Evolutionary conservation across 257 asterid genomes (phyloP).

Genomic region (Galeopsis tetrahit): DNA sequence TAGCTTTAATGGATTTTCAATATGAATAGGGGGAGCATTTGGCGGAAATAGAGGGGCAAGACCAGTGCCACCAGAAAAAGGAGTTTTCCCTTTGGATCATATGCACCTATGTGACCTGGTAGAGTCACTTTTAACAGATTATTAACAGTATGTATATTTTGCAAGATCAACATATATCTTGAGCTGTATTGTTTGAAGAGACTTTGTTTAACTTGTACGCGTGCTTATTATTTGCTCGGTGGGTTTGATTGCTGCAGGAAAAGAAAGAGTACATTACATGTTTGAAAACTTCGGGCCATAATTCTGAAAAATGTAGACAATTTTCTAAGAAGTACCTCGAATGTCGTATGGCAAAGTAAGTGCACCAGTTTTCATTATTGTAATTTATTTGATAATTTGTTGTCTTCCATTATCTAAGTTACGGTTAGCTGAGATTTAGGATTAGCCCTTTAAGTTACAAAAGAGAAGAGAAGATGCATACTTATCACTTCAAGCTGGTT

Average conservation of each 20-base stretch:
- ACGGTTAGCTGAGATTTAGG: neutral
- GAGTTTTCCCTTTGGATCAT: slow-evolving; percentile 94
- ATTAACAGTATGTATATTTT: neutral
- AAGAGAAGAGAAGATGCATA: neutral
- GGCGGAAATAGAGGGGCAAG: slow-evolving; percentile 98
- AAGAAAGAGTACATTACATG: slow-evolving; percentile 86
- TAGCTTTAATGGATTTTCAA: slow-evolving; percentile 8
- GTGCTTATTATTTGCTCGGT: slow-evolving; percentile 19
- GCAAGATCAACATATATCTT: slow-evolving; percentile 18
- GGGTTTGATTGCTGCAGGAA: slow-evolving; percentile 60
- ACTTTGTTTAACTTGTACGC: slow-evolving; percentile 14
- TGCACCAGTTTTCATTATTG: slow-evolving; percentile 14
- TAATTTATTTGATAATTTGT: neutral
- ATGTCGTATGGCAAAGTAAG: slow-evolving; percentile 96
- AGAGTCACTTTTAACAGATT: slow-evolving; percentile 19
- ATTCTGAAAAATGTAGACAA: slow-evolving; percentile 77
- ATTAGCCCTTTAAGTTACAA: slow-evolving; percentile 17
- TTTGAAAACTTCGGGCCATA: slow-evolving; percentile 72
- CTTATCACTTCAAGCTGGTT: neutral
- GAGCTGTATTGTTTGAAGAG: slow-evolving; percentile 12
- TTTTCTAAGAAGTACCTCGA: slow-evolving; percentile 83
- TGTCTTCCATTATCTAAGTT: slow-evolving; percentile 4
- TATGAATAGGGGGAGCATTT: slow-evolving; percentile 78
- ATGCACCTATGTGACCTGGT: slow-evolving; percentile 92
- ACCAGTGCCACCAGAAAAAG: slow-evolving; percentile 95